phyloP scores from a whole-genome alignment of 176 grass and related monocot genomes.

The Aechmea fasciata region DNA sequence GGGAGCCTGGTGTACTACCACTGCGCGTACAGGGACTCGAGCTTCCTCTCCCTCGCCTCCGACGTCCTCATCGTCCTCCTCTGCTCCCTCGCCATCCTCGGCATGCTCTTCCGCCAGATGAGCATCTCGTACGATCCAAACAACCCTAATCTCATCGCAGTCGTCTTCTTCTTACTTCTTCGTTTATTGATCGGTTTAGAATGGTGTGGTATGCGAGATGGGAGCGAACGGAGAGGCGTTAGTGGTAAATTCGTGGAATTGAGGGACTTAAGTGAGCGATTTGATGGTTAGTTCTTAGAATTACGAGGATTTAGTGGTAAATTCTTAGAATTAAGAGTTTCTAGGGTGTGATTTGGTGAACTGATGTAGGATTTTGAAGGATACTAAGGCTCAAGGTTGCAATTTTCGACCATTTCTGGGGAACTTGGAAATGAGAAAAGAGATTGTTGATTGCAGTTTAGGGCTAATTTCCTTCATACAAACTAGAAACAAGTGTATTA shows the following conservation, averaged over 20 bases:
- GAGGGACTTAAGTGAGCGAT: not conserved
- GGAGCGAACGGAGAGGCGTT: too few relatives aligned
- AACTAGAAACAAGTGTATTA: too few relatives aligned
- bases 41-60: slow-evolving; percentile 68
- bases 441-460: not conserved
- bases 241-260: too few relatives aligned
- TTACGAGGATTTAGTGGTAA: not conserved
- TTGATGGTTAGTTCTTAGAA: not conserved
- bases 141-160: not conserved
- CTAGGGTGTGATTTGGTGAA: not conserved
- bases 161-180: not conserved
- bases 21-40: slow-evolving; percentile 60
- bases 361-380: not conserved
- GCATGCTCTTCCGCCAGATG: slow-evolving; percentile 85
- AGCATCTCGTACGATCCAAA: slow-evolving; percentile 61
- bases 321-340: not conserved
- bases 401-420: not conserved
- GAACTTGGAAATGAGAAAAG: not conserved
- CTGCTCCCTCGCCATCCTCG: slow-evolving; percentile 90
- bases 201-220: not conserved
- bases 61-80: slow-evolving; percentile 93
- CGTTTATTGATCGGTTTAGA: not conserved
- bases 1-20: slow-evolving; percentile 85
- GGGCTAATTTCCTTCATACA: too few relatives aligned
- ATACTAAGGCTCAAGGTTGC: not conserved